Evolutionary conservation across 257 asterid species (phyloP).

Genomic region (Solanum ossicruentum): DNA sequence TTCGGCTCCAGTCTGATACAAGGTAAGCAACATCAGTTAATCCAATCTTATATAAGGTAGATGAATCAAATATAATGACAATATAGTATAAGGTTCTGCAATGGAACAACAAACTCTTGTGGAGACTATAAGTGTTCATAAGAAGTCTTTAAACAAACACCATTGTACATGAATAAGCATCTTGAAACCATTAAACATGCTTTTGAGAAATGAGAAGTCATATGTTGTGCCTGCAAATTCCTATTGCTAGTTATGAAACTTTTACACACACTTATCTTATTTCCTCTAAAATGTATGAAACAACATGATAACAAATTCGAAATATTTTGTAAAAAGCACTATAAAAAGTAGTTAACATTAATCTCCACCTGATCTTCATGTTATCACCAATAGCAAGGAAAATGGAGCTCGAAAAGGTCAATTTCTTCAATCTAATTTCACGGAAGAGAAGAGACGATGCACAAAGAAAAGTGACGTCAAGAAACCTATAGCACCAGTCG

Average conservation of each 20-base stretch:
- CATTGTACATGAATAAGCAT: background rate
- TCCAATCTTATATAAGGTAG: background rate
- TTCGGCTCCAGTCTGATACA: background rate
- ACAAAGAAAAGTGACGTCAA: conserved; percentile 5
- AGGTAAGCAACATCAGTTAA: background rate
- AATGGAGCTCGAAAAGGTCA: background rate
- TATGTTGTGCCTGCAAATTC: background rate
- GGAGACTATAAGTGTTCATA: background rate
- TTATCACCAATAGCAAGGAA: background rate
- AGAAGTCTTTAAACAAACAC: background rate
- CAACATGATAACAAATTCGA: background rate
- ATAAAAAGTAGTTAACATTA: background rate
- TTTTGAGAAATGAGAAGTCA: background rate
- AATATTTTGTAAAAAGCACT: background rate
- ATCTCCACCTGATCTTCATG: background rate
- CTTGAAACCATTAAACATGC: background rate
- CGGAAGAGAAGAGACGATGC: conserved; percentile 15
- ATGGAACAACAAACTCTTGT: background rate
- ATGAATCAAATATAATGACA: background rate
- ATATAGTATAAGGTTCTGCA: background rate
- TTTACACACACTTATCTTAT: background rate
- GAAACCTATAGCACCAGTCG: conserved; percentile 12
- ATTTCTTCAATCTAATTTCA: conserved; percentile 2
- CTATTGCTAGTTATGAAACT: background rate
- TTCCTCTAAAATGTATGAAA: background rate